A percentile compares a stretch with the other conserved stretches of the same genome.
Conservation (phyloP, 768 basidiomycete species). For the Termitomyces eurrhizus region DNA sequence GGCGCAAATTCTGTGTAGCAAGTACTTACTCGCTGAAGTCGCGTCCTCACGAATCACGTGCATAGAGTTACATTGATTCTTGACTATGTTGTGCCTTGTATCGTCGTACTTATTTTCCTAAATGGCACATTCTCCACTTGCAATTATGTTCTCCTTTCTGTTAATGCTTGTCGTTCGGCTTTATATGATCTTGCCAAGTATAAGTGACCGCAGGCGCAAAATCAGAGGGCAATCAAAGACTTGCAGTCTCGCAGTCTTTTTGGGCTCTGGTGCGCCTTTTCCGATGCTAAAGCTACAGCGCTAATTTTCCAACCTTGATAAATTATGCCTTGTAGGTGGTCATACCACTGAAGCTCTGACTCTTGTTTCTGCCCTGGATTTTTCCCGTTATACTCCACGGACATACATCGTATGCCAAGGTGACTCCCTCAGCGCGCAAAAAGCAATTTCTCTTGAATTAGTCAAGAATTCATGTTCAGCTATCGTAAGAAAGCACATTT, state of each 20-base stretch:
- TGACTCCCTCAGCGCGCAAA: constrained; percentile 72
- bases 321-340: constrained; percentile 57
- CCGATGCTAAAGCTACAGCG: neutral
- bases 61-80: neutral
- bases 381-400: constrained; percentile 68
- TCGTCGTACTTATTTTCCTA: neutral
- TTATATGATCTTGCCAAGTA: constrained; percentile 25
- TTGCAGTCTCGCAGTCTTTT: constrained; percentile 71
- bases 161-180: constrained; percentile 22
- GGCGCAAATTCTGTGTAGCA: neutral
- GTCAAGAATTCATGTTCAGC: constrained; percentile 10
- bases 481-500: neutral
- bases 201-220: neutral
- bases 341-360: constrained; percentile 87
- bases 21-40: neutral
- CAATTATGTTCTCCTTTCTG: neutral
- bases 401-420: constrained; percentile 81
- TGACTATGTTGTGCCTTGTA: too few species aligned
- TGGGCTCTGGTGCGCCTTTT: constrained; percentile 76
- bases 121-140: neutral
- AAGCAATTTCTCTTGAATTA: constrained; percentile 64
- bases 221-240: constrained; percentile 14
- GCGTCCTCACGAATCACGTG: neutral
- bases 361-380: constrained; percentile 70
- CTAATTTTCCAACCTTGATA: neutral